Base-by-base conservation (phyloP, 805 yeast species). In the Spathaspora arborariae region DNA sequence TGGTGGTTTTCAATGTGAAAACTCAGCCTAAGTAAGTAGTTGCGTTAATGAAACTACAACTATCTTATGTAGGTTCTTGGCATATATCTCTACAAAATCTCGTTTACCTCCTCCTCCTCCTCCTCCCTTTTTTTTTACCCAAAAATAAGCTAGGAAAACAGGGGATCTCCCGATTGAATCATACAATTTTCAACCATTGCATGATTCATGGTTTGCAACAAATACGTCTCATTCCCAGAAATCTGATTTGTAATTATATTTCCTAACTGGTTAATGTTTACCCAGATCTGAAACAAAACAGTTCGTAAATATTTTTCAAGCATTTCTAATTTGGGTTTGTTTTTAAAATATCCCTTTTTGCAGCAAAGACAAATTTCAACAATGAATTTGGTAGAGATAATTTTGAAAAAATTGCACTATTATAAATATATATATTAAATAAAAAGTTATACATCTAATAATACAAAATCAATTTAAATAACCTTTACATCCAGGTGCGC, bases 401-500 rank as follows among this genome's bases (percentile, higher is more conserved):
- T 6, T 22, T 22, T 9, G 27, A 7, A 13, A 9, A 13, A 24
- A 24, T 4, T 24, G 27, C 27, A 24, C 11, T 9, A 9, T 24
- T 24, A 24, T 4, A 13, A 24, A 7, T 22, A 22, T 22, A 24
- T 4, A 3, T 30, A 10, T 30, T 4, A 30, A 15, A 7, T 27
- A 10, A 13, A 13, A 37, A 6, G n/a, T 9, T 2, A 37, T 20
- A 37, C 16, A 15, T 18, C 11, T 16, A 6, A 37, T 20, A 37
- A 37, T 37, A 37, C 39, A 37, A 37, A 9, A 13, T 43, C 59
- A 91, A 61, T 92, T 92, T 56, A 92, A 74, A 60, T 80, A 92
- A 0, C 97, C 98, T 64, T 90, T 90, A 68, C 99, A 94, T 0
- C 87, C 90, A 0, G 90, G 82, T 1, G 97, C 91, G 3, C 99